Conservation (phyloP, 495 filamentous ascomycete genomes). For the Lentithecium fluviatile region DNA sequence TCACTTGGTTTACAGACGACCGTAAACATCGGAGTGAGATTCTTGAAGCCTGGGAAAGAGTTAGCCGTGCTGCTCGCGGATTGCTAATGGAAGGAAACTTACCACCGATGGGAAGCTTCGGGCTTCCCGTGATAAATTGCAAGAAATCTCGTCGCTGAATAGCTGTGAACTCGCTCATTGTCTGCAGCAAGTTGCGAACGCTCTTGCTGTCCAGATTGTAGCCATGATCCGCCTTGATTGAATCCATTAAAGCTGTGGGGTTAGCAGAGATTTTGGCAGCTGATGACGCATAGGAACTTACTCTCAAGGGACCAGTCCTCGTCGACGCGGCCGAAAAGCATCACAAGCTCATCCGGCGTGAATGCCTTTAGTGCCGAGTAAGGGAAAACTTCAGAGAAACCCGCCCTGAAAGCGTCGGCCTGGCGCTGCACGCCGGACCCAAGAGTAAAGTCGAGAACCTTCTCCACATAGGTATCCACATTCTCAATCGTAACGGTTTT, state of each 20-base stretch:
- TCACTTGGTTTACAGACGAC: conserved; percentile 98
- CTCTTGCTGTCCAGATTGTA: conserved; percentile 99
- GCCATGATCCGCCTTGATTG: conserved; percentile 98
- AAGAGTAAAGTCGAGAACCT: conserved; percentile 87
- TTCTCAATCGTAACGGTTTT: conserved; percentile 81
- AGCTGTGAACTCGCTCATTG: conserved; percentile 82
- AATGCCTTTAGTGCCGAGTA: conserved; percentile 91
- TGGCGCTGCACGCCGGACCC: conserved; percentile 83
- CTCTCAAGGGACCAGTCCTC: conserved; percentile 98
- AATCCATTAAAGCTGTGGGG: conserved; percentile 81
- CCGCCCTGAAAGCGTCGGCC: conserved; percentile 83
- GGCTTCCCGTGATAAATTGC: conserved; percentile 97
- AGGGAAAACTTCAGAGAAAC: conserved; percentile 96
- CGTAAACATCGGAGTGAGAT: conserved; percentile 94
- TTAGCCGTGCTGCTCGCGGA: conserved; percentile 28
- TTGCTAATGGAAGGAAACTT: conserved; percentile 42
- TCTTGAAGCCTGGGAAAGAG: conserved; percentile 76
- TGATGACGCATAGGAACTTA: conserved; percentile 49
- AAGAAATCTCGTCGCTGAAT: conserved; percentile 88
- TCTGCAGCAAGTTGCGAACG: conserved; percentile 88
- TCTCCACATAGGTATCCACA: conserved; percentile 81
- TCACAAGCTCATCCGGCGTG: conserved; percentile 94
- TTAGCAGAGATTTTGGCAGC: conserved; percentile 1
- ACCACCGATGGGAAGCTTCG: conserved; percentile 98
- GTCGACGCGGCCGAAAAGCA: conserved; percentile 89